Evolutionary conservation across 2,329 filamentous ascomycete species (phyloP).

Genomic region (Lecanicillium sp.): DNA sequence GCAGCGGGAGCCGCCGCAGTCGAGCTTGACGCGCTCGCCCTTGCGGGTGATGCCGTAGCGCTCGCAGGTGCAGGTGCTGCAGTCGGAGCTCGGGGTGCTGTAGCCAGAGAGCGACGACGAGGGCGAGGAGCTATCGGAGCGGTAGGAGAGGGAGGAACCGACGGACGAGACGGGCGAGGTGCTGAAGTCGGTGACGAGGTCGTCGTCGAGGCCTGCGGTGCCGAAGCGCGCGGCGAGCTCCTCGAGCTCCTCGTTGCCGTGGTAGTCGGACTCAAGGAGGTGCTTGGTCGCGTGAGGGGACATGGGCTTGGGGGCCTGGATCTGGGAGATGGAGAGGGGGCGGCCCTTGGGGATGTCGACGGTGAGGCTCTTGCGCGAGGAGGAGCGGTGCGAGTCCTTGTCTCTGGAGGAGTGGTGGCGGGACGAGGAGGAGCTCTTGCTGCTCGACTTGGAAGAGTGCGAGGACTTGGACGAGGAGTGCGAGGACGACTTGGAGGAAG

Average conservation of each 20-base stretch:
- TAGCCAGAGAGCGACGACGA: slow-evolving; percentile 70
- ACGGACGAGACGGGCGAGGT: slow-evolving; percentile 58
- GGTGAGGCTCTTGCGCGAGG: slow-evolving; percentile 44
- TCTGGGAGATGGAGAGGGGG: slow-evolving; percentile 80
- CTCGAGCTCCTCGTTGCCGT: slow-evolving; percentile 64
- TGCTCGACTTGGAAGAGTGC: slow-evolving; percentile 33
- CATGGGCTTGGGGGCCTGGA: slow-evolving; percentile 83
- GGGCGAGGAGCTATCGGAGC: slow-evolving; percentile 68
- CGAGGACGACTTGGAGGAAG: slow-evolving; percentile 33
- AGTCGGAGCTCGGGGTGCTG: slow-evolving; percentile 71
- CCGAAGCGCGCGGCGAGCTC: slow-evolving; percentile 73
- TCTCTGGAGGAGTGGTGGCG: slow-evolving; percentile 40
- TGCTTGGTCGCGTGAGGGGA: slow-evolving; percentile 81
- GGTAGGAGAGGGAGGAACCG: slow-evolving; percentile 64
- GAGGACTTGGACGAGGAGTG: slow-evolving; percentile 32
- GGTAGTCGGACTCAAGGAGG: slow-evolving; percentile 78
- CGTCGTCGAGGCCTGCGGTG: slow-evolving; percentile 51
- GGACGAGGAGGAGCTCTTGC: slow-evolving; percentile 37
- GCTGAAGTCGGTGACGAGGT: slow-evolving; percentile 50
- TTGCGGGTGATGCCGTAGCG: slow-evolving; percentile 93
- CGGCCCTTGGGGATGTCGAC: slow-evolving; percentile 80
- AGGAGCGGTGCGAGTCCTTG: slow-evolving; percentile 32
- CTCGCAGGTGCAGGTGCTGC: slow-evolving; percentile 82
- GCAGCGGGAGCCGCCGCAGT: slow-evolving; percentile 86
- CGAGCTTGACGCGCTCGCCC: slow-evolving; percentile 89